phyloP scores from a whole-genome alignment of 148 eudicot species.

The Beta vulgaris region DNA sequence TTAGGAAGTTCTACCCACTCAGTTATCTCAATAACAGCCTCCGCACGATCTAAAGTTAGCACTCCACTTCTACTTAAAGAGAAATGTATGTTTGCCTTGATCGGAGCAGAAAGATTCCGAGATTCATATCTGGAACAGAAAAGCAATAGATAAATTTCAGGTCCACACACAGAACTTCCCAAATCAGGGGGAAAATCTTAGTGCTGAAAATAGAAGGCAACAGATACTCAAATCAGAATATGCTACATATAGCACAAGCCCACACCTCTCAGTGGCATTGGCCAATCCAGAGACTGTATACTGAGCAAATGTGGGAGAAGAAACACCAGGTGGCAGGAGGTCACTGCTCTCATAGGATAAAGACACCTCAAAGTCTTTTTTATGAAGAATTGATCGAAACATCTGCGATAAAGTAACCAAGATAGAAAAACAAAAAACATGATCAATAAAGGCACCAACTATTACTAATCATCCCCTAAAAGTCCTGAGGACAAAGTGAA shows the following conservation, averaged over 20 bases:
- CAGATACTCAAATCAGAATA: conserved; percentile 10
- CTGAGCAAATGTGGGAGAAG: conserved; percentile 64
- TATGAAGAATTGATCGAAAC: conserved; percentile 70
- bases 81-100: conserved; percentile 92
- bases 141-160: not conserved
- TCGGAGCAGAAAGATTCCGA: conserved; percentile 83
- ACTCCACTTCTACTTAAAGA: conserved; percentile 87
- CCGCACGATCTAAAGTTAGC: conserved; percentile 77
- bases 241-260: conserved; percentile 19
- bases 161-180: not conserved
- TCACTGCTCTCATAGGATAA: conserved; percentile 72
- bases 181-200: not conserved
- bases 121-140: conserved; percentile 57
- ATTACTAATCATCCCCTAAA: not conserved
- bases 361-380: conserved; percentile 86
- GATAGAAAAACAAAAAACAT: conserved; percentile 3
- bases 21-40: conserved; percentile 84
- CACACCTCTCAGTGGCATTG: conserved; percentile 84
- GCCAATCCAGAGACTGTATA: conserved; percentile 75
- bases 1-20: conserved; percentile 97
- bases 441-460: not conserved
- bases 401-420: conserved; percentile 45
- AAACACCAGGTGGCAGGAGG: conserved; percentile 69
- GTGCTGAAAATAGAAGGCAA: not conserved
- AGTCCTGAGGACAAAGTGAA: not conserved